Evolutionary conservation across 116 monocot genomes (phyloP), one percentile per base, ranked within the genome.

Genomic region (Phalaenopsis hybrid): DNA sequence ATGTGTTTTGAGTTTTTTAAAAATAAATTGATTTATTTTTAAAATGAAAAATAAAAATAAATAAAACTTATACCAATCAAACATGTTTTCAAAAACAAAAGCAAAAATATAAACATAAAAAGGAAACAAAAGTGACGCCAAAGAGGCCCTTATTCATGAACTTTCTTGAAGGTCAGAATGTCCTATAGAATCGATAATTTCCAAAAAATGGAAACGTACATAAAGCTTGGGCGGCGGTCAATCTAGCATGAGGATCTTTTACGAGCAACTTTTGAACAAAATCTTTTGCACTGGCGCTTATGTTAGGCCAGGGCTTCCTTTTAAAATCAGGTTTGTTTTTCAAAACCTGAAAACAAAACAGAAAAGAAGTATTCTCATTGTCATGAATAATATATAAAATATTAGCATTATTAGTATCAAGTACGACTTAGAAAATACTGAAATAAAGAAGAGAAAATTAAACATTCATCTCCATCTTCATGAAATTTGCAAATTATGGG

Each of bases 171-270:
- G 51, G 11, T 1, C 5, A 70, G 1, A 33, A 75, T 18, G 43
- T 49, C 51, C 2, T 77, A 25, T 25, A 75, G 44, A 15, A n/a
- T 46, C 6, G 6, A 48, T 49, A 80, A 43, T 17, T 6, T 37
- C 33, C 23, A 76, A 23, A 76, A 41, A 45, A 45, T 28, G 28
- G 63, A 85, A 70, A 93, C 91, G 21, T 90, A 97, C 97, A 97
- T 79, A 97, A 85, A 74, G 97, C 97, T 87, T 97, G 97, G 85
- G 97, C 93, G 77, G 93, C 97, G 44, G 94, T 97, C 48, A 94
- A 80, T 76, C 97, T 91, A 5, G 84, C 88, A 76, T 88, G 91
- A 85, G 92, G 94, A 81, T 94, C 90, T 85, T 97, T 97, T n/a
- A 90, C 91, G 45, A 97, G 81, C 57, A 97, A 81, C 86, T 91